Evolutionary conservation across 768 basidiomycete species (phyloP).

Genomic region (Auriculariales sp.): DNA sequence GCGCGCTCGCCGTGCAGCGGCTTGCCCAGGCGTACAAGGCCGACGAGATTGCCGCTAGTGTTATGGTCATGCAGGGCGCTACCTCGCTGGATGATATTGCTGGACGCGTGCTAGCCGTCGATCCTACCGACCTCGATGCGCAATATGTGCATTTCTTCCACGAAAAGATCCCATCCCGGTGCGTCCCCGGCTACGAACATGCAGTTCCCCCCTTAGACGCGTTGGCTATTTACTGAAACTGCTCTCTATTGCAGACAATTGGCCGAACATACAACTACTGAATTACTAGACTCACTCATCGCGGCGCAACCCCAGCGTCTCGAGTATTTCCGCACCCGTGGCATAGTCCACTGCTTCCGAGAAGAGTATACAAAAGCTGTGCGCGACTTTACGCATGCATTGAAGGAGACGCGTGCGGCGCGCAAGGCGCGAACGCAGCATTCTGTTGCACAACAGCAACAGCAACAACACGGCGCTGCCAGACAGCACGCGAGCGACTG

Average conservation of each 20-base stretch:
- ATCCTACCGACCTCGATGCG: constrained; percentile 61
- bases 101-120: constrained; percentile 63
- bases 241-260: constrained; percentile 43
- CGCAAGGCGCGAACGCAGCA: constrained; percentile 53
- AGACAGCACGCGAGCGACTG: constrained; percentile 41
- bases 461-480: constrained; percentile 51
- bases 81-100: constrained; percentile 89
- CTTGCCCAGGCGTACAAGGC: constrained; percentile 72
- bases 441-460: constrained; percentile 20
- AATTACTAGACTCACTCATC: constrained; percentile 70
- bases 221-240: constrained; percentile 5
- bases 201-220: constrained; percentile 7
- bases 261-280: constrained; percentile 68
- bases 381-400: constrained; percentile 68
- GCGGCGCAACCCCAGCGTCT: constrained; percentile 56
- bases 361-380: constrained; percentile 65
- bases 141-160: constrained; percentile 90
- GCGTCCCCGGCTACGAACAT: constrained; percentile 12
- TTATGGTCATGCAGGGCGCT: constrained; percentile 92
- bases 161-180: constrained; percentile 90
- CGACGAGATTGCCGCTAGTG: constrained; percentile 84
- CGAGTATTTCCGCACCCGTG: constrained; percentile 80
- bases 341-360: constrained; percentile 78
- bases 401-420: constrained; percentile 58
- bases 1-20: constrained; percentile 75